A percentile compares a stretch with the other conserved stretches of the same genome.
Evolutionary conservation across 148 eudicot genomes (phyloP).

Genomic region (Amaranthus hypochondriacus): DNA sequence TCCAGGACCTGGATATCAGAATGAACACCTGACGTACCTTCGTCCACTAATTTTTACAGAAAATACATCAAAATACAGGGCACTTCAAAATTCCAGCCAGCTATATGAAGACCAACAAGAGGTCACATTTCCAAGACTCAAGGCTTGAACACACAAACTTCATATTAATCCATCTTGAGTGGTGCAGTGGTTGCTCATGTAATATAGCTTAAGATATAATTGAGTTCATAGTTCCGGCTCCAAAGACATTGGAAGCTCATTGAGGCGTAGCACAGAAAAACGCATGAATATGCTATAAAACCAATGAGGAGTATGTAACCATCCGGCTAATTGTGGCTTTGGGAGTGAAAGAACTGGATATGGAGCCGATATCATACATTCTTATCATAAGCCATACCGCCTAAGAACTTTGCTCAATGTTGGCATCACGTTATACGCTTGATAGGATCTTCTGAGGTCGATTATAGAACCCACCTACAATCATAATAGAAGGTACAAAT

Average conservation of each 20-base stretch:
- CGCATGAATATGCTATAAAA: background rate
- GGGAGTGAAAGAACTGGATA: background rate
- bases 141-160: background rate
- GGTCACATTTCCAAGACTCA: background rate
- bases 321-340: background rate
- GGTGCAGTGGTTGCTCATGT: background rate
- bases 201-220: background rate
- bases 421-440: conserved; percentile 97
- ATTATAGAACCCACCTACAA: conserved; percentile 91
- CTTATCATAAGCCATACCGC: conserved; percentile 75
- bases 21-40: background rate
- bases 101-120: background rate
- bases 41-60: background rate
- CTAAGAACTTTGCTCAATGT: conserved; percentile 74
- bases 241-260: background rate
- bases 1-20: background rate
- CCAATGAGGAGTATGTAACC: background rate
- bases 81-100: background rate
- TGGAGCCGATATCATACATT: conserved; percentile 2
- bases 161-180: background rate
- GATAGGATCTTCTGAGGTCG: conserved; percentile 92
- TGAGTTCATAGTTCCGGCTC: background rate
- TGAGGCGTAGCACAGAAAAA: background rate
- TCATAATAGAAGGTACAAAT: background rate
- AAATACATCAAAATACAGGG: background rate